Conservation (phyloP, 257 asterid genomes). For the Lycium ferocissimum region DNA sequence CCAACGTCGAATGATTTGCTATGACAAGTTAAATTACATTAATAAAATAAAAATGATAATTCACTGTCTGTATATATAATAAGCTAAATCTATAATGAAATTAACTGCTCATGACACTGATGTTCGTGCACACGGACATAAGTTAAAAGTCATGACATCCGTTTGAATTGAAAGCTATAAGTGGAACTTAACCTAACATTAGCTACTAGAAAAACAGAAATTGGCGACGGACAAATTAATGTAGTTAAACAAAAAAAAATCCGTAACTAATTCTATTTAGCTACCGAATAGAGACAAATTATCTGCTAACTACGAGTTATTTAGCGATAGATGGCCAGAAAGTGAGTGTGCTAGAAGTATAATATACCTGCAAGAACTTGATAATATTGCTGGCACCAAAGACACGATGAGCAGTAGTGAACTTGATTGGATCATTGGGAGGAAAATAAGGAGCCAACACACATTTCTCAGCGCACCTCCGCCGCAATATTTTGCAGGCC, state of each 20-base stretch:
- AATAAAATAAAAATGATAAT: background rate
- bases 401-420: constrained; percentile 35
- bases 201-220: no score
- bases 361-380: constrained; percentile 36
- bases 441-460: constrained; percentile 37
- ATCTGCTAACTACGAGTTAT: no score
- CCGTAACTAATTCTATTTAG: no score
- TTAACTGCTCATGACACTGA: no score
- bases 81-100: background rate
- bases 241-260: no score
- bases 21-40: background rate
- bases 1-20: background rate
- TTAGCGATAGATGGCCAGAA: background rate
- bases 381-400: constrained; percentile 37
- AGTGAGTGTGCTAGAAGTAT: background rate
- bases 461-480: constrained; percentile 34
- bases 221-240: no score
- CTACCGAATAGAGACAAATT: no score
- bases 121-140: no score
- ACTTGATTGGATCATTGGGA: constrained; percentile 35
- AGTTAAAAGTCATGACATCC: no score
- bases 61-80: no score
- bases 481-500: constrained; percentile 34
- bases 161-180: no score
- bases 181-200: background rate